A percentile compares a stretch with the other conserved stretches of the same genome.
Conservation (phyloP, 768 basidiomycete species). For the Panaeolus cyanescens region DNA sequence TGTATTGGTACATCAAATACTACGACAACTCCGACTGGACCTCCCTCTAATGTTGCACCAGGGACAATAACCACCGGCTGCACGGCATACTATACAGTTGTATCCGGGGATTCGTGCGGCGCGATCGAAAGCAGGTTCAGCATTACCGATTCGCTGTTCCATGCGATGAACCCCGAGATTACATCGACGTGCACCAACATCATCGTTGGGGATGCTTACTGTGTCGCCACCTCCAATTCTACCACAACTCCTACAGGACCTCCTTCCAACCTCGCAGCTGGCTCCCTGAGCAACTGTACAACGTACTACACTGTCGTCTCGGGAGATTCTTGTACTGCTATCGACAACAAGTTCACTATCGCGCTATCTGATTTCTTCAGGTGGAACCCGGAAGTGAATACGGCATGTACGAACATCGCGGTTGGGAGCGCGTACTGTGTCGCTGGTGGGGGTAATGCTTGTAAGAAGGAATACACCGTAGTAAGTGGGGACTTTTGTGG, state of each 20-base stretch:
- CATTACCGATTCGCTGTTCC: background rate
- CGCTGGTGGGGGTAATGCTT: background rate
- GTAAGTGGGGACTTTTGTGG: background rate
- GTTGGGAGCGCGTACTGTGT: constrained; percentile 12
- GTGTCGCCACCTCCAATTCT: constrained; percentile 9
- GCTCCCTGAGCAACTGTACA: constrained; percentile 10
- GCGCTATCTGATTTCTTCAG: constrained; percentile 9
- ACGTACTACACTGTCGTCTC: constrained; percentile 18
- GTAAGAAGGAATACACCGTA: background rate
- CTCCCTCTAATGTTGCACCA: constrained; percentile 16
- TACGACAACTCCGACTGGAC: constrained; percentile 2
- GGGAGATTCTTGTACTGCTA: constrained; percentile 14
- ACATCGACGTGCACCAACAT: constrained; percentile 15
- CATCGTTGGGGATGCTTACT: constrained; percentile 13
- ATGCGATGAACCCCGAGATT: background rate
- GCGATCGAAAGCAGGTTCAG: background rate
- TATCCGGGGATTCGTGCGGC: background rate
- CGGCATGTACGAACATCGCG: constrained; percentile 14
- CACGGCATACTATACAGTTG: background rate
- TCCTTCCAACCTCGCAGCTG: constrained; percentile 16
- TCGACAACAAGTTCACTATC: constrained; percentile 16
- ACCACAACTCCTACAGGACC: constrained; percentile 12
- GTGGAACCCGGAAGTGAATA: constrained; percentile 23
- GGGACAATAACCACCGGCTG: constrained; percentile 16
- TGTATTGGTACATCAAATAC: constrained; percentile 13